Percentiles rank a stretch among this genome's conserved stretches.
phyloP scores from a whole-genome alignment of 2,329 filamentous ascomycete species.

The Elsinoe fawcettii region DNA sequence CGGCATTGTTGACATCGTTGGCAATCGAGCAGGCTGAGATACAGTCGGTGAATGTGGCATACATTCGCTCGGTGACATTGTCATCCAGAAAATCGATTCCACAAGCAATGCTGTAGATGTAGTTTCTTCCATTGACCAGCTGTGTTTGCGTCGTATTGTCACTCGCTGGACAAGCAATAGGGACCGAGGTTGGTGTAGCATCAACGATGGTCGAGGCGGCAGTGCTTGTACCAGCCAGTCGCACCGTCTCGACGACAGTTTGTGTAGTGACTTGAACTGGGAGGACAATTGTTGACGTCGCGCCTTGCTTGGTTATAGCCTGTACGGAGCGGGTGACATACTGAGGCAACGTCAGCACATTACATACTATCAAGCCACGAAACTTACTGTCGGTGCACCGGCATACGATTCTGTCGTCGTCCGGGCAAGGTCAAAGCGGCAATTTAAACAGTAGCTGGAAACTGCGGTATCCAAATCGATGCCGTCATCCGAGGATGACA shows the following conservation, averaged over 20 bases:
- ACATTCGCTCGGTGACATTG: conserved; percentile 23
- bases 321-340: conserved; percentile 18
- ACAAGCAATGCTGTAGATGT: conserved; percentile 29
- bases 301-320: conserved; percentile 19
- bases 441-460: conserved; percentile 29
- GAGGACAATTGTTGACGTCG: conserved; percentile 4
- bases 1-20: conserved; percentile 24
- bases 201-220: conserved; percentile 12
- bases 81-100: conserved; percentile 26
- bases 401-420: conserved; percentile 27
- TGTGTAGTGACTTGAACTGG: conserved; percentile 10
- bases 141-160: conserved; percentile 27
- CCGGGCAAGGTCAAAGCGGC: conserved; percentile 19
- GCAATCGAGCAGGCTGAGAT: conserved; percentile 28
- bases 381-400: conserved; percentile 20
- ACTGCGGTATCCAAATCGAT: conserved; percentile 17
- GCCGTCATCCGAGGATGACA: conserved; percentile 8
- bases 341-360: conserved; percentile 2
- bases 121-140: conserved; percentile 26
- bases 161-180: conserved; percentile 28
- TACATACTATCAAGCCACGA: neutral
- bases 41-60: conserved; percentile 27
- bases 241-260: neutral
- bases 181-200: conserved; percentile 24
- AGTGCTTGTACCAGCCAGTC: neutral